Evolutionary conservation across 2,329 filamentous ascomycete genomes (phyloP), one percentile per base, ranked within the genome.

Genomic region (Trichophaea hybrida): DNA sequence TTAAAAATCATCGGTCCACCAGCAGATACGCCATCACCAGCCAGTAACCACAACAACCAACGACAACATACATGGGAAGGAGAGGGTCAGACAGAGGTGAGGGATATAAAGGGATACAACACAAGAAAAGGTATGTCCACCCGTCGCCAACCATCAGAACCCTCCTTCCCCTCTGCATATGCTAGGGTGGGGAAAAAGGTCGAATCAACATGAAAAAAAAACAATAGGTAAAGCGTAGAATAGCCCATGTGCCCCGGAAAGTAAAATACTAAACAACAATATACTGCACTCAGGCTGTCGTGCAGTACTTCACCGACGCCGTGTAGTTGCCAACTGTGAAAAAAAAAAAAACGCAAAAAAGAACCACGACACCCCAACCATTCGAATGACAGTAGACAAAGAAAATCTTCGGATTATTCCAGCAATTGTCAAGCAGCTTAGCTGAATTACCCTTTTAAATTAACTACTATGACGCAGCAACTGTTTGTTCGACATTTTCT

Each of bases 401-500:
- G 15, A 12, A 43, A 43, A 43, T 12, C 10, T 12, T 24, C 24
- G 24, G 24, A 12, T 43, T 43, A 3, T 43, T 43, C 38, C 38
- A 12, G 10, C 38, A 12, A 43, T 43, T 43, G 10, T 43, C 15
- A 12, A 43, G 38, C 38, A 43, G 15, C 38, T 12, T 33, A 6
- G 48, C 5, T 24, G 12, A 17, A 51, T 51, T 51, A 5, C 31
- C 48, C 48, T n/a, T 51, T 13, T 51, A 13, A 6, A 31, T 51
- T 8, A 5, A 13, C n/a, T 12, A 6, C n/a, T 6, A 17, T 17
- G n/a, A n/a, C 10, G 48, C 32, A 15, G 13, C 48, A 13, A 12
- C 32, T 24, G 48, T 17, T 17, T n/a, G 15, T n/a, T 57, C 54
- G 43, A 63, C 38, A 53, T 55, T 60, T 59, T 33, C 44, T 24